Evolutionary conservation across 257 asterid genomes (phyloP).

Genomic region (Avicennia marina): DNA sequence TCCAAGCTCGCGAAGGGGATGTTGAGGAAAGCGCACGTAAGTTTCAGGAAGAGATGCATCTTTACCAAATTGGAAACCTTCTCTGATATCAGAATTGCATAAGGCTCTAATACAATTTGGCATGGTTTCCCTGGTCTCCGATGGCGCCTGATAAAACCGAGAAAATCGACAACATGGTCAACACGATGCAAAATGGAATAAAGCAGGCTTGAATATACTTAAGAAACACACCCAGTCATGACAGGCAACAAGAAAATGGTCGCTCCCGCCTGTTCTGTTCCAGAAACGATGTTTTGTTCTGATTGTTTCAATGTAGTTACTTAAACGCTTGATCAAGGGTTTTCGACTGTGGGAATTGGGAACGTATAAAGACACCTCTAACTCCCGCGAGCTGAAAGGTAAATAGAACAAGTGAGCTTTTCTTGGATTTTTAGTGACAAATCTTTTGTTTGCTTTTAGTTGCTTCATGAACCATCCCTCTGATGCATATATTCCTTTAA

Average conservation of each 20-base stretch:
- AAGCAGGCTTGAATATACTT: not conserved
- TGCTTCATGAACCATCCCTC: conserved; percentile 93
- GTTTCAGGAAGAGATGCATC: conserved; percentile 90
- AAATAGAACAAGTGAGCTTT: conserved; percentile 74
- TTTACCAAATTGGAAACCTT: conserved; percentile 75
- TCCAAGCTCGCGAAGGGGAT: conserved; percentile 63
- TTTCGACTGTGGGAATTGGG: conserved; percentile 48
- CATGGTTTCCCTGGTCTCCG: conserved; percentile 62
- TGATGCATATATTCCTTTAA: conserved; percentile 78
- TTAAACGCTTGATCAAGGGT: conserved; percentile 33
- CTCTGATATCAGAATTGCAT: conserved; percentile 72
- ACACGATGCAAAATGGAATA: not conserved
- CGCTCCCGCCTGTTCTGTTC: conserved; percentile 73
- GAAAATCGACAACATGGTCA: not conserved
- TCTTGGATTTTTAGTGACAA: conserved; percentile 46
- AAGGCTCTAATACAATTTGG: conserved; percentile 69
- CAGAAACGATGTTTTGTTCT: conserved; percentile 46
- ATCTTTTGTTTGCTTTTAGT: conserved; percentile 47
- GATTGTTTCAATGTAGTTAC: conserved; percentile 38
- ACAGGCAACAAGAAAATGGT: conserved; percentile 85
- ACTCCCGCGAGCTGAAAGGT: conserved; percentile 62
- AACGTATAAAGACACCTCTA: conserved; percentile 45
- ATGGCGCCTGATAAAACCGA: conserved; percentile 55
- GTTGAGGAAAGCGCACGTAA: conserved; percentile 36
- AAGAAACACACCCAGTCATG: conserved; percentile 75